phyloP scores from a whole-genome alignment of 371 early-diverging fungal genomes.

The Parasitella parasitica region DNA sequence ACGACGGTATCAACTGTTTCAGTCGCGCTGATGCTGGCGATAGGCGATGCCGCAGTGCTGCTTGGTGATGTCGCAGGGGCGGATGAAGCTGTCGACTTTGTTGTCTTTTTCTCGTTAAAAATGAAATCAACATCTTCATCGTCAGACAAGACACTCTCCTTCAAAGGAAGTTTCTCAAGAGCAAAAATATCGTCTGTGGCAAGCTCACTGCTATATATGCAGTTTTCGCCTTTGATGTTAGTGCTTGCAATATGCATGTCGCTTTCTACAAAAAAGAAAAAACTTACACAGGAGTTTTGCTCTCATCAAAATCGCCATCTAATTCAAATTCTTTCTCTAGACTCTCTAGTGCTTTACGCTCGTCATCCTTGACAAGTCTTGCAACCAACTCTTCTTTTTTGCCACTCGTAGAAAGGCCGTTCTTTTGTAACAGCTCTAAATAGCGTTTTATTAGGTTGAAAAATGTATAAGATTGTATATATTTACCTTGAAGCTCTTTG shows the following conservation, averaged over 20 bases:
- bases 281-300: conserved; percentile 17
- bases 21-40: too few species aligned
- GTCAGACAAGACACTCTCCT: conserved; percentile 23
- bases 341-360: conserved; percentile 45
- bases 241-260: background rate
- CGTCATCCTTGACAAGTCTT: conserved; percentile 59
- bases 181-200: background rate
- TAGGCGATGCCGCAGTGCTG: background rate
- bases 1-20: background rate
- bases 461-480: background rate
- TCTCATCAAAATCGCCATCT: conserved; percentile 41
- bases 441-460: background rate
- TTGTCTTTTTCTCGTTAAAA: background rate
- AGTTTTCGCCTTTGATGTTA: background rate
- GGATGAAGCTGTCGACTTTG: background rate
- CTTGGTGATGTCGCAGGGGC: background rate
- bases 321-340: conserved; percentile 48
- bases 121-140: conserved; percentile 4
- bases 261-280: background rate
- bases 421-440: conserved; percentile 59
- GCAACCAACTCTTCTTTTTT: conserved; percentile 71
- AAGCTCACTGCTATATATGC: conserved; percentile 5
- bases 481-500: conserved; percentile 58
- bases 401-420: conserved; percentile 56
- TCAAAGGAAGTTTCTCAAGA: background rate